Base-by-base conservation (phyloP, 805 yeast genomes). In the Isabelozyma rhagii region DNA sequence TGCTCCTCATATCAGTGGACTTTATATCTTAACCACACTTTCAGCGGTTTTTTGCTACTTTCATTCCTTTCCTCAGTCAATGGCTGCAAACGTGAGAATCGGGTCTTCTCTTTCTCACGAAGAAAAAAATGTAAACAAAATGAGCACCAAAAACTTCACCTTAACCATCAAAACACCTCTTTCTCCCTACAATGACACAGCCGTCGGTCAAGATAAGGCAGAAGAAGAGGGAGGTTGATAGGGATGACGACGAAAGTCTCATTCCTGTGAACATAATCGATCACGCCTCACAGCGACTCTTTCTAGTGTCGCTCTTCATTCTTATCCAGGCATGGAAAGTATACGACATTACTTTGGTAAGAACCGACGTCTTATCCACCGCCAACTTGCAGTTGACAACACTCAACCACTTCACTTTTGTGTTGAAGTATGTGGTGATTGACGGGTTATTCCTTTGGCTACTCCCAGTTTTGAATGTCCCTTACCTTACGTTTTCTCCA, bases 281-380 rank as follows among this genome's bases (percentile, higher is more conserved):
- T 54, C 80, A 81, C 5, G 89, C 89, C 2, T 81, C 88, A 11
- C 99, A 93, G 65, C 73, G 97, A 52, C 66, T 83, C 36, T 77
- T 89, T 48, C 77, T 83, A 3, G 64, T 84, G n/a, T 79, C 89
- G 1, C 52, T 88, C 9, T 89, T 90, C 61, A 71, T 80, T 2
- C 73, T 87, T 34, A 75, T 93, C n/a, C 97, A 92, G 66, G 81
- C 89, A n/a, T 87, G 87, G 81, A 93, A 94, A 62, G 49, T 89
- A 1, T 88, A 87, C 57, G 96, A 89, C 62, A 66, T 88, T 41
- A 68, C 84, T 34, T 63, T 82, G 18, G 67, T 88, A 50, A 83
- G 84, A 57, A 74, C 80, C 25, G 78, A 74, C 14, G 49, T 41
- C 10, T 43, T 50, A 55, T 38, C 66, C 63, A 13, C 60, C 56